phyloP scores from a whole-genome alignment of 164 flowering plant genomes.

The Warburgia ugandensis region DNA sequence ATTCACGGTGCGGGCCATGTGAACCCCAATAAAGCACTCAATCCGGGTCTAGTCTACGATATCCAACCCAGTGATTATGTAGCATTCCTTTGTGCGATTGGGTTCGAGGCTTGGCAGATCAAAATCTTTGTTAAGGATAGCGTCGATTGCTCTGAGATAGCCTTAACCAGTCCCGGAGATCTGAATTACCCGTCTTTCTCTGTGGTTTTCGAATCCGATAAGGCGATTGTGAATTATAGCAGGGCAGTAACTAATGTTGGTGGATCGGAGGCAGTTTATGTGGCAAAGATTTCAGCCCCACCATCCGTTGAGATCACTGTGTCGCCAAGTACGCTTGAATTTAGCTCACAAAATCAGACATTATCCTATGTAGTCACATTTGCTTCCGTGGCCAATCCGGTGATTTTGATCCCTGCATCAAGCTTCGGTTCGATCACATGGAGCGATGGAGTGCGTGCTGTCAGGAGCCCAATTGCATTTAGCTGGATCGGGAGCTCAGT shows the following conservation, averaged over 20 bases:
- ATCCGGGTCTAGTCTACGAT: slow-evolving; percentile 81
- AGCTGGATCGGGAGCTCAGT: too few species aligned
- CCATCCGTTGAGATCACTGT: slow-evolving; percentile 35
- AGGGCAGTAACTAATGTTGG: slow-evolving; percentile 79
- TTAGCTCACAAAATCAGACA: slow-evolving; percentile 46
- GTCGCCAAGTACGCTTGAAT: slow-evolving; percentile 46
- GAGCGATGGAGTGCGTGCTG: slow-evolving; percentile 47
- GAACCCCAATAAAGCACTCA: slow-evolving; percentile 59
- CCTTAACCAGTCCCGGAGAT: slow-evolving; percentile 44
- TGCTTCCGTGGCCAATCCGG: slow-evolving; percentile 24
- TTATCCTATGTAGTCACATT: slow-evolving; percentile 60
- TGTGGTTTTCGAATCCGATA: slow-evolving; percentile 33
- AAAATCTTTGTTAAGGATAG: slow-evolving; percentile 31
- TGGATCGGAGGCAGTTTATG: slow-evolving; percentile 33
- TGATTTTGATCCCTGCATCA: slow-evolving; percentile 1
- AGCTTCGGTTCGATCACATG: slow-evolving; percentile 57
- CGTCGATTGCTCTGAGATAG: slow-evolving; percentile 33
- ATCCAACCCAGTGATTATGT: slow-evolving; percentile 44
- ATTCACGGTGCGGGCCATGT: slow-evolving; percentile 82
- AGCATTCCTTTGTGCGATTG: slow-evolving; percentile 60
- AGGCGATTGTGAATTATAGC: slow-evolving; percentile 43
- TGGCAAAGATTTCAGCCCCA: slow-evolving; percentile 39
- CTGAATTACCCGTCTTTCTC: slow-evolving; percentile 65
- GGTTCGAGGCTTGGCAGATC: slow-evolving; percentile 35
- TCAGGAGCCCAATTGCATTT: slow-evolving; percentile 64